phyloP scores from a whole-genome alignment of 306 rosid species.

The Vigna radiata region DNA sequence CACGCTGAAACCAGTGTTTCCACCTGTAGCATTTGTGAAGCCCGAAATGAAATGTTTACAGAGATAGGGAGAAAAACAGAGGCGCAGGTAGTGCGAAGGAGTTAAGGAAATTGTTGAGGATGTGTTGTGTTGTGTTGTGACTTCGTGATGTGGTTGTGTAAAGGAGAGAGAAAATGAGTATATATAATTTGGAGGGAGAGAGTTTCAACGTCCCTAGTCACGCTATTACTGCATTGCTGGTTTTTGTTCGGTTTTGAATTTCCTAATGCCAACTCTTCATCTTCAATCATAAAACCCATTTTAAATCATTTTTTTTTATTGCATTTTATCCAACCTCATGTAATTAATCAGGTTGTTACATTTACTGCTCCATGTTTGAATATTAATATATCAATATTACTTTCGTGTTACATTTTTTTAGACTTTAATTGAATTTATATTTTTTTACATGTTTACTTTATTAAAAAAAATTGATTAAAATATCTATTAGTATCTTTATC shows the following conservation, averaged over 20 bases:
- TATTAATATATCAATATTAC: too few relatives aligned
- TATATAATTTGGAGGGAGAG: slow-evolving; percentile 50
- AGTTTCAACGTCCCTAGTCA: slow-evolving; percentile 41
- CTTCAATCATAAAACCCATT: not conserved
- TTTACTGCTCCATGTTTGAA: too few relatives aligned
- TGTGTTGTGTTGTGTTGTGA: not conserved
- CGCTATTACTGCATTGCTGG: slow-evolving; percentile 4
- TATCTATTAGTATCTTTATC: too few relatives aligned
- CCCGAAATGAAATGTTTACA: not conserved
- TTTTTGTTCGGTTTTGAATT: slow-evolving; percentile 27
- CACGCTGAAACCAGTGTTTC: slow-evolving; percentile 88
- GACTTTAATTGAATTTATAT: too few relatives aligned
- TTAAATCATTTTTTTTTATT: not conserved
- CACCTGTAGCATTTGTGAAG: slow-evolving; percentile 71
- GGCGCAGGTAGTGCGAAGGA: not conserved
- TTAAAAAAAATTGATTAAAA: too few relatives aligned
- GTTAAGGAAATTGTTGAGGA: not conserved
- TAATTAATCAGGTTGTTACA: too few relatives aligned
- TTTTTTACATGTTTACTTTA: too few relatives aligned
- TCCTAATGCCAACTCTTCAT: slow-evolving; percentile 11
- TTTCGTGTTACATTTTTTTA: too few relatives aligned
- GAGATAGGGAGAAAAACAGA: too few relatives aligned
- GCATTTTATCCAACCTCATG: not conserved
- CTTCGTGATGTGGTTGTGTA: not conserved
- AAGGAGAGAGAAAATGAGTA: slow-evolving; percentile 28